Percentiles rank a stretch among this genome's conserved stretches.
Conservation (phyloP, 108 stramenopile species). For the Cyclostephanos invisitatus region DNA sequence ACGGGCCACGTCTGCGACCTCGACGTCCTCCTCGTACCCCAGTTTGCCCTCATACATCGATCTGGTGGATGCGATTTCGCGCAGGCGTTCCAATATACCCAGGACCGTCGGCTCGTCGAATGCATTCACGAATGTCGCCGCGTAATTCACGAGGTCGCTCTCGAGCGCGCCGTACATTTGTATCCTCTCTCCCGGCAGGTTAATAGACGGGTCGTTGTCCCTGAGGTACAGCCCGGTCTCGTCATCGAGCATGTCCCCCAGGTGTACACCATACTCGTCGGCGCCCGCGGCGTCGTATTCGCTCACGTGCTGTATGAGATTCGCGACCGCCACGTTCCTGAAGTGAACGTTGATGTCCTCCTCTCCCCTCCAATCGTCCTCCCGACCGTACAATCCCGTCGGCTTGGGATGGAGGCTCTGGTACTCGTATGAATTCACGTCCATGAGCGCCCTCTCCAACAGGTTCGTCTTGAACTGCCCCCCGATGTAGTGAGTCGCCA, state of each 20-base stretch:
- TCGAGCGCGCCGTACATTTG: slow-evolving; percentile 44
- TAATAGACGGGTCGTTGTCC: slow-evolving; percentile 43
- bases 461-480: slow-evolving; percentile 48
- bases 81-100: slow-evolving; percentile 74
- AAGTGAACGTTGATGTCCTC: slow-evolving; percentile 61
- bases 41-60: slow-evolving; percentile 46
- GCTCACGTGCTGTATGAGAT: slow-evolving; percentile 62
- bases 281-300: slow-evolving; percentile 59
- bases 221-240: slow-evolving; percentile 36
- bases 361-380: slow-evolving; percentile 14
- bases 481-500: slow-evolving; percentile 76
- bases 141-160: slow-evolving; percentile 65
- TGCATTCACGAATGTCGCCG: slow-evolving; percentile 66
- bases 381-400: slow-evolving; percentile 45
- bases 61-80: slow-evolving; percentile 45
- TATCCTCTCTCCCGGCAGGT: slow-evolving; percentile 37
- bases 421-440: slow-evolving; percentile 61
- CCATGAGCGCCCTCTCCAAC: slow-evolving; percentile 63
- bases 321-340: slow-evolving; percentile 65
- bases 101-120: slow-evolving; percentile 65
- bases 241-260: slow-evolving; percentile 40
- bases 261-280: slow-evolving; percentile 43
- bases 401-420: slow-evolving; percentile 54
- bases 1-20: slow-evolving; percentile 56
- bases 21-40: slow-evolving; percentile 54